Conservation (phyloP, 2,329 filamentous ascomycete species). For the Atkinsonella texensis region DNA sequence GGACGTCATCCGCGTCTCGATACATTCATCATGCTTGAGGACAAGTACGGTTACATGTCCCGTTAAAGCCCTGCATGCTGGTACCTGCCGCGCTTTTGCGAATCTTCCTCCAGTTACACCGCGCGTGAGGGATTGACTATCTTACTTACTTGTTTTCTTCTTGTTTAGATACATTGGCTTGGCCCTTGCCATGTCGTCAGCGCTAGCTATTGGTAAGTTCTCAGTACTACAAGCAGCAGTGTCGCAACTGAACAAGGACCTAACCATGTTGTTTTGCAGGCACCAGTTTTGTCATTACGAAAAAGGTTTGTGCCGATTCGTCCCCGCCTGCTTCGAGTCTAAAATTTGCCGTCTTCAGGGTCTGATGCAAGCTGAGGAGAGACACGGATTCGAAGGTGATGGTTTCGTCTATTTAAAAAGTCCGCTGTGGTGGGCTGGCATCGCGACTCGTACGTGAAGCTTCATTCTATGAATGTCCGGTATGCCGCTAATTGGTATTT, state of each 20-base stretch:
- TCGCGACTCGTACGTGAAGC: constrained; percentile 69
- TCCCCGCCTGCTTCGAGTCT: not conserved
- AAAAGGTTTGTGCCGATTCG: constrained; percentile 53
- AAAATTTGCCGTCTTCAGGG: constrained; percentile 40
- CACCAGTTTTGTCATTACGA: constrained; percentile 97
- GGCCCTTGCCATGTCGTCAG: constrained; percentile 61
- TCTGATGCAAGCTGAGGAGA: constrained; percentile 78
- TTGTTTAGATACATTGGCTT: constrained; percentile 59
- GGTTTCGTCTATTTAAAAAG: constrained; percentile 89
- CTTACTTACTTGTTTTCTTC: not conserved
- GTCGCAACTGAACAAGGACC: not conserved
- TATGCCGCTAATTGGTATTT: constrained; percentile 3
- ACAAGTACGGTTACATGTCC: constrained; percentile 25
- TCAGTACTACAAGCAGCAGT: not conserved
- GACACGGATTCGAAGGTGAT: constrained; percentile 92
- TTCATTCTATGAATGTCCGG: not conserved
- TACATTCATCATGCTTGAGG: constrained; percentile 21
- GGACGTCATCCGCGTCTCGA: not conserved
- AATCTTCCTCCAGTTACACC: not conserved
- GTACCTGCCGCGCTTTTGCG: not conserved
- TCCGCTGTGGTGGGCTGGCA: constrained; percentile 96
- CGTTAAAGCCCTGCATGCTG: not conserved
- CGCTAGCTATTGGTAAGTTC: constrained; percentile 60
- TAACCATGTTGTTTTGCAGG: constrained; percentile 37
- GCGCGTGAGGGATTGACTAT: too few species aligned